A percentile compares a stretch with the other conserved stretches of the same genome.
These are phyloP conservation scores for Ophiocytium majus DNA, from an alignment of 352 stramenopile species.

Conservation along the genomic window DNA sequence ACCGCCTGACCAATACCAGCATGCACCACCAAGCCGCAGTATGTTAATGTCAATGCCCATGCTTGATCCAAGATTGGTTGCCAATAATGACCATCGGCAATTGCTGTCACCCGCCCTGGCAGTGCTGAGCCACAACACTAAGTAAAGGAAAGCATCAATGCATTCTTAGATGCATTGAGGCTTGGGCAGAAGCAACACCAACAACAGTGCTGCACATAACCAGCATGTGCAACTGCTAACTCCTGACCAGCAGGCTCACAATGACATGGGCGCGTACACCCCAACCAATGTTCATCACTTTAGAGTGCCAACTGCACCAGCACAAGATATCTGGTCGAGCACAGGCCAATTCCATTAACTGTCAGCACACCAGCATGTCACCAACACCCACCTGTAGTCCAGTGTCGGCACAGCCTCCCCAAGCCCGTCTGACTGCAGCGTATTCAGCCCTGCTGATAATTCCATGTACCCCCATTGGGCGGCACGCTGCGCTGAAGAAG, in stretches of 20 bases:
- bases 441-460: background rate
- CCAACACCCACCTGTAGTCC: background rate
- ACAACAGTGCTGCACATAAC: background rate
- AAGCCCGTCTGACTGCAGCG: background rate
- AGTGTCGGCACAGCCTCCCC: background rate
- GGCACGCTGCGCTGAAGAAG: background rate
- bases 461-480: background rate
- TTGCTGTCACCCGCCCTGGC: too few species aligned
- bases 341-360: background rate
- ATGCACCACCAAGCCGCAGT: too few species aligned
- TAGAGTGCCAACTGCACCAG: background rate
- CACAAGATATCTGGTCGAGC: background rate
- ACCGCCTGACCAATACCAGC: background rate
- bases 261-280: background rate
- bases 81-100: background rate
- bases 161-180: background rate
- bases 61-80: background rate
- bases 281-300: background rate
- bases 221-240: background rate
- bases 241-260: background rate
- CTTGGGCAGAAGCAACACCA: background rate
- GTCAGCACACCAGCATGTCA: background rate
- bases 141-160: background rate
- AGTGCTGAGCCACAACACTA: background rate
- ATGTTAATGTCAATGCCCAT: too few species aligned